Percentiles rank a stretch among this genome's conserved stretches.
phyloP scores from a whole-genome alignment of 352 stramenopile species.

The Pelagophyceae sp. region DNA sequence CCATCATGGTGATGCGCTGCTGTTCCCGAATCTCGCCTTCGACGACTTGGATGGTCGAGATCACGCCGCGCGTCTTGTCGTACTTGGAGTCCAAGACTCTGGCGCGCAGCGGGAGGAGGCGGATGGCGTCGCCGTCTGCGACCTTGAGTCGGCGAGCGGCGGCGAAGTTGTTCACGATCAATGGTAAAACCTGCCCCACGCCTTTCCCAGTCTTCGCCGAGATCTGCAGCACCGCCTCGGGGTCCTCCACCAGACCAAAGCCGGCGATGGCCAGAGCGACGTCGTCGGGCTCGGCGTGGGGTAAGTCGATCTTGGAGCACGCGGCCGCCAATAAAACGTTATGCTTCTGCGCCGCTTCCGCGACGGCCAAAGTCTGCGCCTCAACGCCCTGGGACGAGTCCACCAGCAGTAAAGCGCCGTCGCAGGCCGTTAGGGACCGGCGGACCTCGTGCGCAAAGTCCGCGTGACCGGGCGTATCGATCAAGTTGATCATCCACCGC shows the following conservation, averaged over 20 bases:
- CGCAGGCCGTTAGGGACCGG: conserved; percentile 83
- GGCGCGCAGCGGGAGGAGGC: conserved; percentile 61
- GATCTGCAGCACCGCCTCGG: conserved; percentile 84
- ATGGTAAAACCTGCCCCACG: conserved; percentile 60
- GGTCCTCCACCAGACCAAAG: conserved; percentile 41
- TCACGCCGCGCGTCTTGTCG: conserved; percentile 82
- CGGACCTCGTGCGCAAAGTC: conserved; percentile 95
- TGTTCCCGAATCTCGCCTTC: conserved; percentile 67
- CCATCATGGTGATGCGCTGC: conserved; percentile 53
- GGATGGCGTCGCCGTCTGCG: conserved; percentile 43
- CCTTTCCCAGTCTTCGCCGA: conserved; percentile 88
- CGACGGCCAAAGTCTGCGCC: conserved; percentile 90
- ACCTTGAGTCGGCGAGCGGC: conserved; percentile 45
- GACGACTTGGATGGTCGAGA: conserved; percentile 85
- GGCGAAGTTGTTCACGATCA: conserved; percentile 58
- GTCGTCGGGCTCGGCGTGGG: conserved; percentile 46
- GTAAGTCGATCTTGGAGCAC: conserved; percentile 96
- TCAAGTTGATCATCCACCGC: conserved; percentile 83
- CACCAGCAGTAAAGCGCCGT: conserved; percentile 94
- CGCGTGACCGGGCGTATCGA: conserved; percentile 91
- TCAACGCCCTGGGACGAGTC: conserved; percentile 88
- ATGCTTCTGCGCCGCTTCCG: neutral
- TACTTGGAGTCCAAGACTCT: conserved; percentile 96
- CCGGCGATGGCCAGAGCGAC: conserved; percentile 49
- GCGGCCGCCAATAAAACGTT: conserved; percentile 71